A percentile compares a stretch with the other conserved stretches of the same genome.
These are phyloP conservation scores for Talinum fruticosum DNA, from an alignment of 148 eudicot species.

Conservation along the genomic window DNA sequence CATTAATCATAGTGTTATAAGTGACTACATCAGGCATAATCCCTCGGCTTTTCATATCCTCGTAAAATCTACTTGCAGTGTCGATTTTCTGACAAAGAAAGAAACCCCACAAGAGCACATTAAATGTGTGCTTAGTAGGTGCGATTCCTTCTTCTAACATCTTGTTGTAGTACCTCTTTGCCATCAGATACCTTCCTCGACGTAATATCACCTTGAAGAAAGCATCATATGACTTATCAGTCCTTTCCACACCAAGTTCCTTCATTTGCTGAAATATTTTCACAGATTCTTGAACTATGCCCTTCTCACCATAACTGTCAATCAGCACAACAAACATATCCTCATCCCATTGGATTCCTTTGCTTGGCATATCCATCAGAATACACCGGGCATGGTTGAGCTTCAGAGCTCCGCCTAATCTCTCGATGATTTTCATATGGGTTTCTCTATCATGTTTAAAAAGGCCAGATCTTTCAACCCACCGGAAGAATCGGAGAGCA, in stretches of 20 bases:
- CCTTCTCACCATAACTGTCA: conserved; percentile 67
- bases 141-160: conserved; percentile 77
- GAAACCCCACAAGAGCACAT: conserved; percentile 84
- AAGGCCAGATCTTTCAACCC: conserved; percentile 74
- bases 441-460: conserved; percentile 59
- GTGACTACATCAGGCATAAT: conserved; percentile 79
- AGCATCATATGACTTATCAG: conserved; percentile 56
- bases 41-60: conserved; percentile 73
- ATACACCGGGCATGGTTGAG: conserved; percentile 89
- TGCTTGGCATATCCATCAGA: conserved; percentile 71
- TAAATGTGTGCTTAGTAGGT: conserved; percentile 72
- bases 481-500: conserved; percentile 83
- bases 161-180: conserved; percentile 84
- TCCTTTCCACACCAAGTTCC: conserved; percentile 67
- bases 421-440: conserved; percentile 70
- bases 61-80: conserved; percentile 74
- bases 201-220: conserved; percentile 81
- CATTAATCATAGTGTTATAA: conserved; percentile 81
- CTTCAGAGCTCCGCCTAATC: conserved; percentile 55
- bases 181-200: conserved; percentile 90
- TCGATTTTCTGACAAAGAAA: conserved; percentile 56
- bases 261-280: conserved; percentile 70
- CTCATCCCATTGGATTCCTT: conserved; percentile 73
- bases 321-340: conserved; percentile 80
- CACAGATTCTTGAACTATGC: conserved; percentile 90